Base-by-base conservation (phyloP, 371 early-diverging fungal genomes). In the Zychaea mexicana region DNA sequence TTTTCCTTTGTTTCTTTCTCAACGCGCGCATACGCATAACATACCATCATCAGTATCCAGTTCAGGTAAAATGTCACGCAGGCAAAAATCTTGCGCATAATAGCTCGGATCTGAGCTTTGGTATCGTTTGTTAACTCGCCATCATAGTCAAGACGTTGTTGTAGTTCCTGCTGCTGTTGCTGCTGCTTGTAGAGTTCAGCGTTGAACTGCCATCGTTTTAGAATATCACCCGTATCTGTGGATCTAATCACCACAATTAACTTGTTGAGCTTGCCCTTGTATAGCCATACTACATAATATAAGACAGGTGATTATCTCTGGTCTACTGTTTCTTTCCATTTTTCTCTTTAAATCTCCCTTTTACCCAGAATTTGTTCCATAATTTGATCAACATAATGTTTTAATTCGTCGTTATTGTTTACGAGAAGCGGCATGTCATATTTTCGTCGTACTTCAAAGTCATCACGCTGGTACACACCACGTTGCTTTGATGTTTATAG, bases 161-260 rank as follows among this genome's bases (percentile, higher is more conserved):
- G 45, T n/a, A 49, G 57, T 64, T 70, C 70, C 64, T 61, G n/a
- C n/a, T n/a, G n/a, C n/a, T n/a, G n/a, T n/a, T n/a, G n/a, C 31
- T 45, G 57, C 64, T 17, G 75, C 62, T 62, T 63, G 61, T 15
- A 64, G 33, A 28, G 12, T 13, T 90, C 77, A 22, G 96, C 83
- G 73, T 96, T 91, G 74, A 97, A 97, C 67, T 95, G 93, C 98
- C 98, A 97, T 56, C 96, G 85, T 70, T 97, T 96, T 6, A 96
- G 60, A 0, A 90, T 90, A 60, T 96, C 90, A 2, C 88, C 72
- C 2, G 92, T 92, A 21, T 94, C 94, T 58, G 81, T 85, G 13
- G 90, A 86, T 55, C 88, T 89, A 52, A 97, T 89, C 1, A 91
- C 94, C 64, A 97, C 69, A 12, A 97, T 92, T 31, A 96, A 77